A percentile compares a stretch with the other conserved stretches of the same genome.
Conservation (phyloP, 345 rosid species). For the Ceriops tagal region DNA sequence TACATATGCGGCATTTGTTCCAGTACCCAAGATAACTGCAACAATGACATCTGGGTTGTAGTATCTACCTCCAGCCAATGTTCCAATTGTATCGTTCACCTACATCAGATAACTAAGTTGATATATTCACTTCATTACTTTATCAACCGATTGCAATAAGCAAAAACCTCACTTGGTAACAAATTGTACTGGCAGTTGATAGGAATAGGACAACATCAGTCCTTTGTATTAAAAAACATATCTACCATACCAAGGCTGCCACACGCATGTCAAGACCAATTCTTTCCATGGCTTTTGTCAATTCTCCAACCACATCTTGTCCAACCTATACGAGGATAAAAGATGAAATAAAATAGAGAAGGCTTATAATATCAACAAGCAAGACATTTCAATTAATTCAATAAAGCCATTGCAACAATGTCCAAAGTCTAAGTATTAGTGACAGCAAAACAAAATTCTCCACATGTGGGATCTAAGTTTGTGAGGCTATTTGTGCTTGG, state of each 20-base stretch:
- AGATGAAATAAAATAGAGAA: not conserved
- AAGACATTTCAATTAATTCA: too few relatives aligned
- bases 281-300: slow-evolving; percentile 78
- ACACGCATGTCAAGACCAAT: slow-evolving; percentile 81
- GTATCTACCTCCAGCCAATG: slow-evolving; percentile 91
- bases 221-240: not conserved
- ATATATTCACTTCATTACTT: slow-evolving; percentile 1
- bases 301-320: slow-evolving; percentile 77
- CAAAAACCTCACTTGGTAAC: not conserved
- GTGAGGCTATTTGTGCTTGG: too few relatives aligned
- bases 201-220: slow-evolving; percentile 8
- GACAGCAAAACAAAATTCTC: too few relatives aligned
- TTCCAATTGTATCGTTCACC: slow-evolving; percentile 98
- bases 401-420: too few relatives aligned
- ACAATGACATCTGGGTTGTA: slow-evolving; percentile 68
- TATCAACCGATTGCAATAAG: not conserved
- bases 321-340: slow-evolving; percentile 52
- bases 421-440: too few relatives aligned
- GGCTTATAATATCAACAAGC: not conserved
- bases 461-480: too few relatives aligned
- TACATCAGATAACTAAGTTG: slow-evolving; percentile 23
- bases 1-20: slow-evolving; percentile 95
- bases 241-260: slow-evolving; percentile 69
- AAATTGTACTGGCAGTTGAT: not conserved
- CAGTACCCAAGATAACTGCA: slow-evolving; percentile 93